Conservation (phyloP, 805 yeast genomes). For the Komagataella pastoris region DNA sequence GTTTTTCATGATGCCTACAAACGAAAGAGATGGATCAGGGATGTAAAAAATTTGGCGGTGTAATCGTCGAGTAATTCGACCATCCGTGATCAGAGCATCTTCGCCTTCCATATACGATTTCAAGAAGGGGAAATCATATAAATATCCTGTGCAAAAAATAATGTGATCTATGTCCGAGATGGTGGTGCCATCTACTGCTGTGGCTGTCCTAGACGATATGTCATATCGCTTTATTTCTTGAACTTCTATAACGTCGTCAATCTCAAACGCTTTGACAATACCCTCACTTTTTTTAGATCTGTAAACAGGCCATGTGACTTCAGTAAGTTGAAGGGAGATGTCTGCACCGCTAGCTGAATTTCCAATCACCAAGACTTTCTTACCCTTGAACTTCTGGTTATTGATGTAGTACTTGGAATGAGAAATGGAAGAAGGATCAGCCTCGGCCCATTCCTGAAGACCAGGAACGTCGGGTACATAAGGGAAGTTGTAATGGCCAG, state of each 20-base stretch:
- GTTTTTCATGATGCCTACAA: constrained; percentile 27
- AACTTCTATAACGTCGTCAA: constrained; percentile 12
- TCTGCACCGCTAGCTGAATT: constrained; percentile 4
- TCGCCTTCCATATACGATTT: constrained; percentile 17
- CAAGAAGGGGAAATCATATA: constrained; percentile 52
- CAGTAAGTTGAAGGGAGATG: constrained; percentile 18
- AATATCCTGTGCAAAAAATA: constrained; percentile 67
- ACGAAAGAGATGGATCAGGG: constrained; percentile 29
- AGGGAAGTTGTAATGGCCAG: constrained; percentile 36
- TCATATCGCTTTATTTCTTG: constrained; percentile 13
- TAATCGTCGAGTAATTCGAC: constrained; percentile 22
- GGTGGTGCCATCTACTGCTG: constrained; percentile 33
- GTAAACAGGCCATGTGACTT: constrained; percentile 16
- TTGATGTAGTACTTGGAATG: constrained; percentile 31
- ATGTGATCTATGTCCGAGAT: constrained; percentile 38
- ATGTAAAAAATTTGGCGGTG: constrained; percentile 33
- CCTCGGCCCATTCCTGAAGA: constrained; percentile 18
- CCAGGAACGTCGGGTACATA: constrained; percentile 30
- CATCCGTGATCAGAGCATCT: constrained; percentile 16
- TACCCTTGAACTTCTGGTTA: constrained; percentile 17
- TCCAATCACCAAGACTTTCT: constrained; percentile 20
- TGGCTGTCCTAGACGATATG: constrained; percentile 18
- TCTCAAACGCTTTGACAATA: constrained; percentile 13
- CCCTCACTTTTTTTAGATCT: constrained; percentile 10
- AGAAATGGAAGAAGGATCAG: constrained; percentile 19